phyloP scores from a whole-genome alignment of 225 moss, liverwort and hornwort genomes.

The Thuidium tamariscinum region DNA sequence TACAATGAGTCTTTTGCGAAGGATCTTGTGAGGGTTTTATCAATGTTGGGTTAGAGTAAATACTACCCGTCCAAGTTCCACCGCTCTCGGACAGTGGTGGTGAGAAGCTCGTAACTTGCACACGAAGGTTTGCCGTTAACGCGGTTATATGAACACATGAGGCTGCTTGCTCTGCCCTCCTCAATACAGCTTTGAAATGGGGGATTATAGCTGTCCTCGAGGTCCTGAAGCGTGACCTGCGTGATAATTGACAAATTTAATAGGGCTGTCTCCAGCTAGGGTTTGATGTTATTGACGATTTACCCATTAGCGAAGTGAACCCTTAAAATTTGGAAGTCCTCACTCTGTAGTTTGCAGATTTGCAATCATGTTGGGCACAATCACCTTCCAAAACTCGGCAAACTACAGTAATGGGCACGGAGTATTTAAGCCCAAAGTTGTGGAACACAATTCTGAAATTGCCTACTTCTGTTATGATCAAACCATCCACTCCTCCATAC shows the following conservation, averaged over 20 bases:
- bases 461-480: neutral
- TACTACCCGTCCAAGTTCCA: conserved; percentile 24
- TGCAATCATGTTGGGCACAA: too few relatives aligned
- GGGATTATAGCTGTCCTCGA: conserved; percentile 26
- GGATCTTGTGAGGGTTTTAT: neutral
- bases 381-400: neutral
- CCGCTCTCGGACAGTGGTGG: neutral
- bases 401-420: too few relatives aligned
- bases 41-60: neutral
- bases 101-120: conserved; percentile 18
- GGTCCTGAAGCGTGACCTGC: conserved; percentile 21
- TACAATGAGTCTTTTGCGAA: neutral
- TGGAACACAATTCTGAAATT: neutral
- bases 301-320: neutral
- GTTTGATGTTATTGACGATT: too few relatives aligned
- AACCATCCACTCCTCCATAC: neutral
- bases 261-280: neutral
- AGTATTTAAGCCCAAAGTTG: neutral
- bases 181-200: conserved; percentile 21
- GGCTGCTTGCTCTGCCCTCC: conserved; percentile 20
- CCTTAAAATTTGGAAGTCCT: neutral
- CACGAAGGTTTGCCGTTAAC: conserved; percentile 24
- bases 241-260: neutral
- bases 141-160: conserved; percentile 34
- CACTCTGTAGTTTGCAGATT: neutral